Evolutionary conservation across 176 grass and related monocot species (phyloP), one percentile per base, ranked within the genome.

Genomic region (Cocos nucifera): DNA sequence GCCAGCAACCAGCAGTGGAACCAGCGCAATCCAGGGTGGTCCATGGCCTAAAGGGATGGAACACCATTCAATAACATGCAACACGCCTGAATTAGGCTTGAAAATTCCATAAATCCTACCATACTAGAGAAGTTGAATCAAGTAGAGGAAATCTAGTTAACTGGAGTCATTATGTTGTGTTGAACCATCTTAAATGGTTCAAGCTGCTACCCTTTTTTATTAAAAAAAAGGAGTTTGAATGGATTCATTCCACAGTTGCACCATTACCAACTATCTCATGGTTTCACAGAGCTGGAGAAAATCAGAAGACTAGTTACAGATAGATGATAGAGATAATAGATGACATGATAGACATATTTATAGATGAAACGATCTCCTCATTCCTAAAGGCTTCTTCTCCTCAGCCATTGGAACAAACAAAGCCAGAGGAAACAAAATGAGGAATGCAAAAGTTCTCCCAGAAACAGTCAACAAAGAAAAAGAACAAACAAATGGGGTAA

Each of bases 1-100:
- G 58, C 39, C 27, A 61, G 24, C 58, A 60, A 60, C 26, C 26
- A n/a, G 17, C 17, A 12, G n/a, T 60, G 58, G 58, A 60, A 60
- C 58, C 58, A 60, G 58, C 16, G 12, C 56, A 59, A 27, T 28
- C 57, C 57, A 15, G 16, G 16, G 24, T 39, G 58, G 58, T 30
- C 58, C 58, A 19, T 56, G 35, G 35, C 35, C 9, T 3, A 12
- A 44, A 1, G 32, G 35, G 28, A 18, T 61, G 58, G 15, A 3
- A 61, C 58, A 39, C 30, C 28, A 39, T 61, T 61, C 27, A 32
- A 61, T 61, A 28, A 7, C 58, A 61, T 8, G 25, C 17, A 61
- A n/a, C 24, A 61, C 8, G 0, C 58, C 22, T 56, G 12, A 22
- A 4, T 22, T 20, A 32, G 30, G 30, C 0, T 32, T 32, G 6